Evolutionary conservation across 2,329 filamentous ascomycete genomes (phyloP), one percentile per base, ranked within the genome.

Genomic region (Beauveria sp.): DNA sequence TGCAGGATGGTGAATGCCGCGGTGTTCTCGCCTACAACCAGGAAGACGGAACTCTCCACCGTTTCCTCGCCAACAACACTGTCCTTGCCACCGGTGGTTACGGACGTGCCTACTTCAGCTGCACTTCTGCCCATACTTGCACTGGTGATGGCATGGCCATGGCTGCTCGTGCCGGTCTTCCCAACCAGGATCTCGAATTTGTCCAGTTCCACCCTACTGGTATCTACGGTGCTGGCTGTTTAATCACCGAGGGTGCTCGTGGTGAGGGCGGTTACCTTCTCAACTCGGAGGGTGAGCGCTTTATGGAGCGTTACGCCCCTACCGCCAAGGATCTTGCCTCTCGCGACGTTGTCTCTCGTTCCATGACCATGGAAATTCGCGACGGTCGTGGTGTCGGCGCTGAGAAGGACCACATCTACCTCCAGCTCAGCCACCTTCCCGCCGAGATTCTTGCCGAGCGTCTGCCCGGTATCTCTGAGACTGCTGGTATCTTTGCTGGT

Each of bases 91-190:
- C 94, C 62, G 94, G 94, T 77, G 94, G 94, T 68, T 99, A 97
- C 78, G 94, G 94, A 68, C 92, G 94, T 78, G 89, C 94, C 67
- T 99, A 97, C 85, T 97, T 97, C 85, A 92, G 87, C 76, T 97
- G 93, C 79, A 99, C 94, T 58, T 97, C 92, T 56, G 94, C 94
- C 52, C 94, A 99, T 80, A 97, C 94, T 66, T 97, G 93, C 78
- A 99, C 94, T 65, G 94, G 94, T 84, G 94, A 99, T 74, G 94
- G 94, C 75, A 97, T 96, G 91, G 94, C 94, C 68, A 97, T 99
- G 94, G 93, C 97, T 71, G 90, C 93, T 69, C 92, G 94, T 80
- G 94, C 94, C 64, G 94, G 94, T 76, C 88, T 99, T 46, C 93
- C 94, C 70, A 96, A 96, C 84, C 94, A 99, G 82, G 94, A 99